Evolutionary conservation across 495 filamentous ascomycete species (phyloP).

Genomic region (Monascus purpureus): DNA sequence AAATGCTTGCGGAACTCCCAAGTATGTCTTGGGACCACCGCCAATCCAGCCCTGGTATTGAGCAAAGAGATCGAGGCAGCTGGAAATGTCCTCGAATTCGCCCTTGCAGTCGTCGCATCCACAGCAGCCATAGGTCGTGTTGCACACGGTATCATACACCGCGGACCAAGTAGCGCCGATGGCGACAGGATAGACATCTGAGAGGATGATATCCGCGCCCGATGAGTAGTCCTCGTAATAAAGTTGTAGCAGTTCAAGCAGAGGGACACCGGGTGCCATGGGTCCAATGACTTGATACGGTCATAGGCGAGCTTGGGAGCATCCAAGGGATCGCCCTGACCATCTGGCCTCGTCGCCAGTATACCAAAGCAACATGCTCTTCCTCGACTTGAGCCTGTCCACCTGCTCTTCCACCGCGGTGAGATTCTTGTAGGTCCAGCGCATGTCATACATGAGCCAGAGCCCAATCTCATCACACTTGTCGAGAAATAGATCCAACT

Average conservation of each 20-base stretch:
- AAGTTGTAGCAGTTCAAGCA: conserved; percentile 60
- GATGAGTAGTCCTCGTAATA: conserved; percentile 46
- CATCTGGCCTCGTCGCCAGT: conserved; percentile 58
- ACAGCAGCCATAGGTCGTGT: conserved; percentile 54
- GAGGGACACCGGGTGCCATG: conserved; percentile 54
- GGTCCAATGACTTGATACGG: conserved; percentile 42
- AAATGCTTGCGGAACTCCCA: conserved; percentile 52
- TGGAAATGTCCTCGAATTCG: conserved; percentile 38
- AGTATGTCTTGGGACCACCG: conserved; percentile 43
- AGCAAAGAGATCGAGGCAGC: conserved; percentile 35
- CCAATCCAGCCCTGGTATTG: conserved; percentile 23
- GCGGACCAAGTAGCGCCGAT: conserved; percentile 34
- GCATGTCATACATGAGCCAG: conserved; percentile 53
- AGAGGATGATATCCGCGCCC: conserved; percentile 52
- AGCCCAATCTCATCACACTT: conserved; percentile 42
- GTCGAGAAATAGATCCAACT: conserved; percentile 35
- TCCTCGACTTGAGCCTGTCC: conserved; percentile 31
- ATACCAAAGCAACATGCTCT: conserved; percentile 51
- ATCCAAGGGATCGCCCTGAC: conserved; percentile 44
- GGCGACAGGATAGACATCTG: conserved; percentile 52
- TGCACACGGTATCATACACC: conserved; percentile 39
- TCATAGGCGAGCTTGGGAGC: conserved; percentile 23
- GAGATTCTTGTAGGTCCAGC: conserved; percentile 44
- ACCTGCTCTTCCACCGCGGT: conserved; percentile 39
- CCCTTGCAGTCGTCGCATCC: conserved; percentile 57